Evolutionary conservation across 1,284 basidiomycete genomes (phyloP), one percentile per base, ranked within the genome.

Genomic region (Pseudozyma tsukubaensis): DNA sequence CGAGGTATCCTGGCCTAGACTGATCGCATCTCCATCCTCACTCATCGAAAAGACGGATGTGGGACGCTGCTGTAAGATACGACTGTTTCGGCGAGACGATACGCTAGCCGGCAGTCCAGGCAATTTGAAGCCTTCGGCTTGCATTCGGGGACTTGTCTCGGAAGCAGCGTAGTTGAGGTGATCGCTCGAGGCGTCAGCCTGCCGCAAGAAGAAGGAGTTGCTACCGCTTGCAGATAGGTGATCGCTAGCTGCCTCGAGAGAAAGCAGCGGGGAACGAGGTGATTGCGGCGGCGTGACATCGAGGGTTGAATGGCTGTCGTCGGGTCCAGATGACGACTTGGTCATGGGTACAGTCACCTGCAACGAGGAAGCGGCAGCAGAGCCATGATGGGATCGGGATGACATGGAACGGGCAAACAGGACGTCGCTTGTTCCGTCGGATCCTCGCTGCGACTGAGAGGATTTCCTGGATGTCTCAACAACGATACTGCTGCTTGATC

Each of bases 91-190:
- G 7, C 66, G 59, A n/a, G 55, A 55, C 34, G 66, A 69, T 8
- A 63, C 51, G 35, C 66, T 69, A 4, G 67, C 67, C 1, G 67
- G 67, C 32, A 63, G 39, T 34, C 60, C 67, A 19, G 67, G 67
- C 14, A 70, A 6, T 43, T 70, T 70, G 60, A 70, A 70, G 8
- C 58, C 61, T 34, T 70, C 67, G 0, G 53, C 52, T 13, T 60
- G 48, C 13, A 63, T 32, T 9, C 44, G 21, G 14, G 66, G 66
- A 36, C 66, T 69, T 1, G 56, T 36, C 2, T 62, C 66, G 4
- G 48, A 50, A 18, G 51, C 34, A 24, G 63, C 42, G 19, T 59
- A 56, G 13, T 39, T 52, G 12, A 48, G 19, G n/a, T 51, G 57
- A 36, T 66, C 63, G 9, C 45, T 39, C 16, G 63, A 66, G n/a